Base-by-base conservation (phyloP, 2,329 filamentous ascomycete genomes). In the Waltergamsia citrina region DNA sequence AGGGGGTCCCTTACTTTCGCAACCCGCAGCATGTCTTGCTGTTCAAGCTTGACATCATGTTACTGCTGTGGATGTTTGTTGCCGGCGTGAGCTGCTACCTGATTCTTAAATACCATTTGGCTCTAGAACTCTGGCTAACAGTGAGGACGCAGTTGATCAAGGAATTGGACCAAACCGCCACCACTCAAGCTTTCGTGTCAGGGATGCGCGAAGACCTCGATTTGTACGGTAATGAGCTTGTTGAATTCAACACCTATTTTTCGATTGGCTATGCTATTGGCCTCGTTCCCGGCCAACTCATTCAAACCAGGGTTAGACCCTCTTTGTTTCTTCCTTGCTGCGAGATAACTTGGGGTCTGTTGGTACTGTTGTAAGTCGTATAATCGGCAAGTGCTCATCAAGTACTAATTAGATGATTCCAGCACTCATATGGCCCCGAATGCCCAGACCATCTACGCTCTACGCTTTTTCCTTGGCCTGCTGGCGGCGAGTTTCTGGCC, bases 191-290 rank as follows among this genome's bases (percentile, higher is more conserved):
- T 0, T 57, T 55, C 32, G 52, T 61, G 2, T 56, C 54, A 1
- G 62, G 62, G 17, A 62, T 56, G 49, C 40, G 38, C 35, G 50
- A 45, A 34, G 27, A 22, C n/a, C 24, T 73, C 1, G 44, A 52
- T 1, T 50, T 76, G 15, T 63, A 67, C 29, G 60, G 62, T 2
- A 75, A 76, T 40, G 55, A 78, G 36, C 55, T 75, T 21, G 74
- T 75, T 34, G 67, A 72, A 37, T 50, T 62, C 38, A 53, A 50
- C 33, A 66, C 71, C 0, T 65, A 62, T 19, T 80, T 74, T 60
- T 77, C 70, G 0, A 62, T 72, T 1, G 75, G 75, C 7, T 80
- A 80, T 41, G 67, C 74, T 0, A 57, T 79, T 51, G 56, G 58
- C 0, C 52, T 62, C 24, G 50, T 55, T 26, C 56, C 59, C 3